Conservation (phyloP, 805 yeast genomes). For the Millerago galiae region DNA sequence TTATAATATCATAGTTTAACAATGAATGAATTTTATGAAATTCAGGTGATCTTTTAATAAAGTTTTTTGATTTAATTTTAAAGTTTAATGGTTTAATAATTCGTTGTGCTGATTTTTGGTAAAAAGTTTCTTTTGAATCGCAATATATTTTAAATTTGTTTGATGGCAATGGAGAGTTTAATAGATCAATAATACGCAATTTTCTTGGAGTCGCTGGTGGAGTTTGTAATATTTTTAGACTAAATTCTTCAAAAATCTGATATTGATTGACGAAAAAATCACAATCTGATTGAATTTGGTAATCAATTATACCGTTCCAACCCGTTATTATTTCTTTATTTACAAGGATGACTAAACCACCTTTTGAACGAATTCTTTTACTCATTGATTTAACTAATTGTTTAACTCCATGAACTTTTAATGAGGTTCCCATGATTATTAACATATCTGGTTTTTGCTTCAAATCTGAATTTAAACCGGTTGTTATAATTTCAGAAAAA, state of each 20-base stretch:
- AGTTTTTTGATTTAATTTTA: not conserved
- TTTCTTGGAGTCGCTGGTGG: conserved; percentile 28
- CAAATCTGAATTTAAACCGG: conserved; percentile 61
- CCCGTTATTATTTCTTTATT: conserved; percentile 61
- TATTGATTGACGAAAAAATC: conserved; percentile 61
- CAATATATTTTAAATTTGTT: conserved; percentile 1
- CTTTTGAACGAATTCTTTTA: conserved; percentile 63
- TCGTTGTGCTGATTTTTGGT: too few species aligned
- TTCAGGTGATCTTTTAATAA: conserved; percentile 2
- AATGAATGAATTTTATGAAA: conserved; percentile 1
- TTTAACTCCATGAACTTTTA: conserved; percentile 86
- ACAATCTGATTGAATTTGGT: conserved; percentile 73
- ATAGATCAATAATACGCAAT: conserved; percentile 10
- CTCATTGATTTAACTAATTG: conserved; percentile 66
- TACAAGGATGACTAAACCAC: conserved; percentile 72
- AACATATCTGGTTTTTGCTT: conserved; percentile 66
- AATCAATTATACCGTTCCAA: conserved; percentile 74
- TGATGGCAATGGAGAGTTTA: conserved; percentile 12
- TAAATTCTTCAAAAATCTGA: conserved; percentile 15
- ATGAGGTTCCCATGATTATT: conserved; percentile 87
- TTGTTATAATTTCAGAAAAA: conserved; percentile 69
- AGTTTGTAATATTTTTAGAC: conserved; percentile 13
- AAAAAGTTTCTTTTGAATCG: too few species aligned
- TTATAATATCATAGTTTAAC: not conserved
- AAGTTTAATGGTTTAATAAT: not conserved